Percentiles rank a stretch among this genome's conserved stretches.
Evolutionary conservation across 2,329 filamentous ascomycete species (phyloP).

Genomic region (Rasamsonia emersonii): DNA sequence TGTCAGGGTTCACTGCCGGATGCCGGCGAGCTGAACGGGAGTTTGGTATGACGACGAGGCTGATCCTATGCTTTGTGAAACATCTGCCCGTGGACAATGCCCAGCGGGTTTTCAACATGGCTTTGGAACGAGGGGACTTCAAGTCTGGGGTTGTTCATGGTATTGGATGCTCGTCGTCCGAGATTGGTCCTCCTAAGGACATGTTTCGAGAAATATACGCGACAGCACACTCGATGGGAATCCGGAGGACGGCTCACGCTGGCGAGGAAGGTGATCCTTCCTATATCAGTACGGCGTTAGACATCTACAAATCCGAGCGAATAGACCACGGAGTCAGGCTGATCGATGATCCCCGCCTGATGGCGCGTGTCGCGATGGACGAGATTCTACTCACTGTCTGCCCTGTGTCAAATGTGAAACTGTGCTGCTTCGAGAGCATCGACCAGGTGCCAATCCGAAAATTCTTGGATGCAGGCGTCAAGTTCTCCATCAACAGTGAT

Average conservation of each 20-base stretch:
- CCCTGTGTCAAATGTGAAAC: conserved; percentile 61
- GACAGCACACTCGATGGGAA: conserved; percentile 43
- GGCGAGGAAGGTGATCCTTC: conserved; percentile 64
- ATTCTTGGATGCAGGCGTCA: conserved; percentile 56
- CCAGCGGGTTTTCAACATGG: conserved; percentile 29
- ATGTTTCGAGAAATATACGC: conserved; percentile 56
- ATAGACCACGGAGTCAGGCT: conserved; percentile 69
- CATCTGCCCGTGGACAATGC: conserved; percentile 58
- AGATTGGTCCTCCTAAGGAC: conserved; percentile 46
- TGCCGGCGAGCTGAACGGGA: conserved; percentile 52
- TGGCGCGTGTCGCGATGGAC: conserved; percentile 49
- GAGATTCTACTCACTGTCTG: conserved; percentile 61
- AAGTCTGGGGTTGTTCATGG: conserved; percentile 48
- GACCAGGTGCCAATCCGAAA: conserved; percentile 52
- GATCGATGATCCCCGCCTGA: conserved; percentile 50
- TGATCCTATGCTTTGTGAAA: conserved; percentile 65
- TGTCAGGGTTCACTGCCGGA: conserved; percentile 55
- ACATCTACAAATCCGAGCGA: conserved; percentile 51
- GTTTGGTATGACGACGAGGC: conserved; percentile 55
- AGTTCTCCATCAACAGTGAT: conserved; percentile 66
- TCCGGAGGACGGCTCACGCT: conserved; percentile 62
- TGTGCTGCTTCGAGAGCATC: conserved; percentile 48
- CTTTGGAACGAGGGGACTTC: conserved; percentile 33
- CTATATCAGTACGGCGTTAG: conserved; percentile 58
- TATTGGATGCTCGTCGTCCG: conserved; percentile 60